These are phyloP conservation scores for Mycena rebaudengoi DNA, from an alignment of 768 basidiomycete genomes.

Conservation along the genomic window DNA sequence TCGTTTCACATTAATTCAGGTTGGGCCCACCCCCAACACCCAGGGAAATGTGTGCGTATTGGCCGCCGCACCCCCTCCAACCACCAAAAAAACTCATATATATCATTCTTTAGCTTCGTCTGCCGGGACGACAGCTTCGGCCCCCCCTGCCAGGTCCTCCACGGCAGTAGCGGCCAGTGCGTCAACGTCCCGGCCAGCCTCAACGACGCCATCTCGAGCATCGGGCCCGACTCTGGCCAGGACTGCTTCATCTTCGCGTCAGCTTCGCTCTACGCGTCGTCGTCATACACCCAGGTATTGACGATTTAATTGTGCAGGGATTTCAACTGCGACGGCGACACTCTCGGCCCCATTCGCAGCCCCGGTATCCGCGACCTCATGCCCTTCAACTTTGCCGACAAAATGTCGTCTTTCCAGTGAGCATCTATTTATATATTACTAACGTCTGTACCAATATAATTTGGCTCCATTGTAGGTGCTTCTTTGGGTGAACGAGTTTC, in stretches of 20 bases:
- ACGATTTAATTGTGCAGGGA: not conserved
- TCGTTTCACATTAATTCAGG: too few species aligned
- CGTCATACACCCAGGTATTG: too few species aligned
- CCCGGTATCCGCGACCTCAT: not conserved
- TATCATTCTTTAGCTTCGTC: too few species aligned
- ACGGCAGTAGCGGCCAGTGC: not conserved
- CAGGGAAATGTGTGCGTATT: too few species aligned
- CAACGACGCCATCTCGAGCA: not conserved
- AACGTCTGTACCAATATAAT: too few species aligned
- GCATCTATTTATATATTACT: too few species aligned
- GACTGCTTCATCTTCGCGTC: conserved; percentile 2
- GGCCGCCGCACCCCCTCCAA: too few species aligned
- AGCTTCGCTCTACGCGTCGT: too few species aligned
- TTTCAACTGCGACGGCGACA: not conserved
- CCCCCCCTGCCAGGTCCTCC: not conserved
- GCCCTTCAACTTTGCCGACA: not conserved
- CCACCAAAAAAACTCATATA: too few species aligned
- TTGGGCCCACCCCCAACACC: too few species aligned
- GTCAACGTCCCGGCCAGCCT: not conserved
- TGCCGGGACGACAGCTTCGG: not conserved
- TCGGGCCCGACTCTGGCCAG: not conserved
- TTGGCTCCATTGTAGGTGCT: not conserved
- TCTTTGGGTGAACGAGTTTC: too few species aligned
- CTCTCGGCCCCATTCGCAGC: not conserved
- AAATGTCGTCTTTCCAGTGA: not conserved